Evolutionary conservation across 1,139 yeast species (phyloP), one percentile per base, ranked within the genome.

Genomic region (Scheffersomyces insectosa): DNA sequence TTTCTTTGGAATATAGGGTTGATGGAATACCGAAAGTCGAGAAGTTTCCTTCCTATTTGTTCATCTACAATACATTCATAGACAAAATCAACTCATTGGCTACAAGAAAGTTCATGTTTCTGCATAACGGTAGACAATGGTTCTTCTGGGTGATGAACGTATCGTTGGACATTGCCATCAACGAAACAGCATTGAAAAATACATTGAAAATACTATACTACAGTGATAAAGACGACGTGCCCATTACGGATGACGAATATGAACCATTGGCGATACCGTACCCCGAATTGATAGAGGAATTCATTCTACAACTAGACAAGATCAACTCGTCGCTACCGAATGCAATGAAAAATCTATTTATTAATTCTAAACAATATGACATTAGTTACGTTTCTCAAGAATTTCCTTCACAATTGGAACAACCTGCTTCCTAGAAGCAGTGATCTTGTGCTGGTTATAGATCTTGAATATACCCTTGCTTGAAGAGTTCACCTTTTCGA

Each of bases 351-450:
- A 40, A 9, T 39, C 48, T 45, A 33, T 37, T 6, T 10, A 38
- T 44, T 41, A 48, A 43, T 40, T 50, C 42, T n/a, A 41, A 40
- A 8, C 16, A 30, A 31, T 57, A 55, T 44, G 40, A 36, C 5
- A 51, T 57, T 12, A 49, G 60, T 16, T 59, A 52, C 37, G 29
- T 55, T 27, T 33, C 35, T 67, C 72, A 37, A 72, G 55, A 31
- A 60, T 59, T 1, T 57, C 59, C 54, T 73, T 72, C 9, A 74
- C 68, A 12, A 64, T 64, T 3, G 96, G 96, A 7, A 88, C 95
- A n/a, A 90, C 88, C 60, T 87, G 95, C 58, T 90, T 90, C 53
- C 97, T 75, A 28, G 93, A 85, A 1, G 91, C 90, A 3, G 65
- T 63, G 10, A 75, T 59, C 47, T 85, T 81, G 7, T 53, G 51